Conservation (phyloP, 2,329 filamentous ascomycete genomes). For the Botrytis medusae region DNA sequence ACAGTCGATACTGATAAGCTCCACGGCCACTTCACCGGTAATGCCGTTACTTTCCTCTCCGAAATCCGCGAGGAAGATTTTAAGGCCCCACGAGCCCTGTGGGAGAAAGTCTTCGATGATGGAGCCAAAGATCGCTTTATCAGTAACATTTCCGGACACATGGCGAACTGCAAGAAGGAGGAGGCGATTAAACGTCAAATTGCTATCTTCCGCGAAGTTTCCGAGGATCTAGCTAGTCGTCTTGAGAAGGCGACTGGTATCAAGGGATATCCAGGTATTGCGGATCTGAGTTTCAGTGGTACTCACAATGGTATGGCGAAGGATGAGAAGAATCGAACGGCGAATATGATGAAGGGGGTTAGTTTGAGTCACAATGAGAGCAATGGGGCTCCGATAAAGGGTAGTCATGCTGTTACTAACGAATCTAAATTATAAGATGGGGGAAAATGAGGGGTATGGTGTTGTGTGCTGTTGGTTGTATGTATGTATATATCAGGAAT, state of each 20-base stretch:
- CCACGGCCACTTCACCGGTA: conserved; percentile 51
- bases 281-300: conserved; percentile 56
- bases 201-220: conserved; percentile 58
- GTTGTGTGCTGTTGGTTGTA: not conserved
- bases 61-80: conserved; percentile 41
- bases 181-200: conserved; percentile 59
- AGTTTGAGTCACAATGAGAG: conserved; percentile 42
- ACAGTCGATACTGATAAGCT: conserved; percentile 44
- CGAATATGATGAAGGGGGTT: conserved; percentile 50
- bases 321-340: conserved; percentile 46
- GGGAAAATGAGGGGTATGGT: not conserved
- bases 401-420: conserved; percentile 21
- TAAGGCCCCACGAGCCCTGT: conserved; percentile 39
- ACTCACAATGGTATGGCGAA: conserved; percentile 59
- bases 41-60: conserved; percentile 48
- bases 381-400: conserved; percentile 49
- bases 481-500: not conserved
- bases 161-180: conserved; percentile 52
- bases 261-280: conserved; percentile 59
- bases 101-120: conserved; percentile 44
- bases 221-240: conserved; percentile 52
- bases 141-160: conserved; percentile 57
- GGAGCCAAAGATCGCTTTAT: conserved; percentile 60
- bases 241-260: conserved; percentile 56
- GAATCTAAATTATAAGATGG: not conserved